These are phyloP conservation scores for Kernera saxatilis DNA, from an alignment of 345 rosid species.

Conservation along the genomic window DNA sequence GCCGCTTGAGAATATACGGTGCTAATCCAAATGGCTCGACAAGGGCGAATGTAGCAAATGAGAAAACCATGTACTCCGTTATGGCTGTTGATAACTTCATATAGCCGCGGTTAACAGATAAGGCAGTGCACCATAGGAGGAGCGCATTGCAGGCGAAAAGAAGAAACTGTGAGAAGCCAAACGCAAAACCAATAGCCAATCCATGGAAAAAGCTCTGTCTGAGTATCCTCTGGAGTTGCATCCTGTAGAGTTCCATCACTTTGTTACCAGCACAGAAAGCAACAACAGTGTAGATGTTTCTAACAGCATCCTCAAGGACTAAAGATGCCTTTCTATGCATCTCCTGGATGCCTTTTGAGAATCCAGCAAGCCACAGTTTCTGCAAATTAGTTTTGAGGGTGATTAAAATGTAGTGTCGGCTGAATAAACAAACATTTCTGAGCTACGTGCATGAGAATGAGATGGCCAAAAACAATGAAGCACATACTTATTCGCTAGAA, in stretches of 20 bases:
- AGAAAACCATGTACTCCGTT: conserved; percentile 93
- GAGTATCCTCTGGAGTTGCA: conserved; percentile 78
- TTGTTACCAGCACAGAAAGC: conserved; percentile 99
- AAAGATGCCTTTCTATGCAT: conserved; percentile 98
- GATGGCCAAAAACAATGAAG: not conserved
- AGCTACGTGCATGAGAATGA: not conserved
- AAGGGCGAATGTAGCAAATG: conserved; percentile 97
- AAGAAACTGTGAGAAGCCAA: conserved; percentile 98
- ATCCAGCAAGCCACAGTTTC: conserved; percentile 99
- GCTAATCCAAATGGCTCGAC: conserved; percentile 99
- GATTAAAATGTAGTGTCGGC: not conserved
- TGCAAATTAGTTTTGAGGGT: conserved; percentile 34
- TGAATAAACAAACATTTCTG: not conserved
- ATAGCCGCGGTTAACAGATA: conserved; percentile 46
- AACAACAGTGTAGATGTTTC: conserved; percentile 96
- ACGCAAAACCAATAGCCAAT: conserved; percentile 90
- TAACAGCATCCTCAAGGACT: conserved; percentile 98
- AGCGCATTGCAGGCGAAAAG: conserved; percentile 98
- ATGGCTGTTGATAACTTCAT: conserved; percentile 70
- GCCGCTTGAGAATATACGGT: conserved; percentile 95
- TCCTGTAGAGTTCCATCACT: conserved; percentile 95
- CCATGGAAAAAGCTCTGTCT: conserved; percentile 86
- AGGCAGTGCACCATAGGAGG: conserved; percentile 90
- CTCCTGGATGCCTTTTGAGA: conserved; percentile 98
- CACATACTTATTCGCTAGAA: not conserved